Base-by-base conservation (phyloP, 1,284 basidiomycete genomes). In the Ceratobasidium sp. region DNA sequence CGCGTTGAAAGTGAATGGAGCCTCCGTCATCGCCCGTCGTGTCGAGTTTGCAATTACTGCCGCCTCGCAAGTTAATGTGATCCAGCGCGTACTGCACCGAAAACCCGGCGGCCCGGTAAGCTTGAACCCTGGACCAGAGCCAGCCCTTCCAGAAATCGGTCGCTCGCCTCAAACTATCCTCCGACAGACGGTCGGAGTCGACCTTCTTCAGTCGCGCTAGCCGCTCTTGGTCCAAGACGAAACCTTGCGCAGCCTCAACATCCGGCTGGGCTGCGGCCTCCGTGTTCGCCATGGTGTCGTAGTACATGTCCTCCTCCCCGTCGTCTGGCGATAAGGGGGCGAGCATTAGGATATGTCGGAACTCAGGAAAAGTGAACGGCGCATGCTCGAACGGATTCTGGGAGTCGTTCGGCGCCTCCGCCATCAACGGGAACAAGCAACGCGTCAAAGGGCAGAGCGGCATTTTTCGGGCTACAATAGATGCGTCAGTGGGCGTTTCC, bases 331-430 rank as follows among this genome's bases (percentile, higher is more conserved):
- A n/a, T 28, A 40, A 1, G 5, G 46, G 40, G n/a, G 3, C 10
- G 15, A 68, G 66, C 23, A 52, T 52, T 28, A 68, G 33, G 48
- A 38, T 68, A 10, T 10, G 5, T 1, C 66, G 48, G 33, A 54
- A 68, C 2, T 9, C 17, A 9, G 66, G 66, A 7, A 50, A 68
- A 5, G 48, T 68, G 66, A 52, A 68, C 15, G 66, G 66, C 23
- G 46, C 48, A 26, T 68, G 50, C 15, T 54, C 48, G 15, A 68
- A 68, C 3, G 66, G 66, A 48, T 68, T 50, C 2, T 5, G 2
- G 4, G 66, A 15, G 48, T 38, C 66, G 9, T 10, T 12, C 48
- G 48, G 66, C 7, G 52, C 66, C 5, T 3, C 7, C n/a, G 66
- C 46, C 40, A 68, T 9, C 12, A 68, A 10, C 46, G 66, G 46